A percentile compares a stretch with the other conserved stretches of the same genome.
Evolutionary conservation across 352 stramenopile species (phyloP).

Genomic region (Phytophthora europaea): DNA sequence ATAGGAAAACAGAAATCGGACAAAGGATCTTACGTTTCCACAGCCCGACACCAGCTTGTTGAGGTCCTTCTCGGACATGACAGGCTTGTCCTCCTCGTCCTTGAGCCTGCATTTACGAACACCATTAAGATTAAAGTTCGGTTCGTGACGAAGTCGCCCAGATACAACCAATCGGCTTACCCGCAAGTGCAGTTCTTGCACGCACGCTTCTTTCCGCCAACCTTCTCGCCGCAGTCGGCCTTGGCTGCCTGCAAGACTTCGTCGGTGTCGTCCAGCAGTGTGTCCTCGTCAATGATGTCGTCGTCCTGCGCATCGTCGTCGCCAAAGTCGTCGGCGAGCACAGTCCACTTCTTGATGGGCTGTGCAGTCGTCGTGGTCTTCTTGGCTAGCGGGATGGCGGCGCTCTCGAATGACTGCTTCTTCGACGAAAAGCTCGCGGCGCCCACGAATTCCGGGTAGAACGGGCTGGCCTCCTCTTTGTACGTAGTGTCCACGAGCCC

Average conservation of each 20-base stretch:
- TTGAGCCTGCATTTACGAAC: conserved; percentile 54
- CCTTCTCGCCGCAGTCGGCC: conserved; percentile 80
- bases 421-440: conserved; percentile 62
- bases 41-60: conserved; percentile 85
- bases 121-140: not conserved
- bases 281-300: conserved; percentile 89
- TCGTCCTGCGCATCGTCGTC: conserved; percentile 69
- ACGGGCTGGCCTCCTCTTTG: conserved; percentile 41
- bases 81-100: conserved; percentile 75
- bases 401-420: conserved; percentile 72
- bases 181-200: conserved; percentile 99
- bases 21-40: conserved; percentile 68
- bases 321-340: conserved; percentile 71
- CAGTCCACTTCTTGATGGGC: conserved; percentile 74
- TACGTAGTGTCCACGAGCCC: conserved; percentile 73
- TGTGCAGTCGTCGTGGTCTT: conserved; percentile 41
- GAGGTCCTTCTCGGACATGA: conserved; percentile 80
- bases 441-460: conserved; percentile 57
- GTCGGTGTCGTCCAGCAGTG: conserved; percentile 85
- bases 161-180: conserved; percentile 37
- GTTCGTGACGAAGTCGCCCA: not conserved
- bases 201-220: conserved; percentile 90
- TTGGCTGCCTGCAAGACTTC: conserved; percentile 81
- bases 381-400: conserved; percentile 64
- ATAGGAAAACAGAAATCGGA: not conserved